phyloP scores from a whole-genome alignment of 2,329 filamentous ascomycete genomes.

The Nothophaeocryptopus gaeumannii region DNA sequence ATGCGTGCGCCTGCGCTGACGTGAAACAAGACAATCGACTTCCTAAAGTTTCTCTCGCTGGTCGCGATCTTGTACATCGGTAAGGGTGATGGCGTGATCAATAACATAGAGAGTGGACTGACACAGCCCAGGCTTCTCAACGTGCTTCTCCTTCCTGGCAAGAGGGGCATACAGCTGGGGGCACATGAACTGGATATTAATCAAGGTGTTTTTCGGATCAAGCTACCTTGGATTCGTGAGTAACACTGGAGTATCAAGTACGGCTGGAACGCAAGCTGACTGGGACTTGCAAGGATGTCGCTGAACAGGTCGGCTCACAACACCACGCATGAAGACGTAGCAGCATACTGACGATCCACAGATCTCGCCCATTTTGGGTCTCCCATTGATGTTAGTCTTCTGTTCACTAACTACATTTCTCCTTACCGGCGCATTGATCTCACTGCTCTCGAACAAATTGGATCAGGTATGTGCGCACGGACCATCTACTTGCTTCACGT shows the following conservation, averaged over 20 bases:
- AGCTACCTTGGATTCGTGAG: constrained; percentile 70
- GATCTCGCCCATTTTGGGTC: constrained; percentile 50
- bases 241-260: constrained; percentile 22
- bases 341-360: constrained; percentile 21
- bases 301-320: constrained; percentile 42
- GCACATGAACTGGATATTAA: constrained; percentile 62
- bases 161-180: constrained; percentile 63
- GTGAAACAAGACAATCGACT: constrained; percentile 68
- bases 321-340: constrained; percentile 5
- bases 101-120: constrained; percentile 1
- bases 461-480: constrained; percentile 23
- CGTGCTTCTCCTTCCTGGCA: constrained; percentile 78
- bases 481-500: constrained; percentile 11
- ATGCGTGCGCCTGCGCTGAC: constrained; percentile 1
- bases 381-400: constrained; percentile 64
- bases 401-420: constrained; percentile 73
- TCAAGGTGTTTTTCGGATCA: constrained; percentile 73
- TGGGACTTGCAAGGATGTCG: constrained; percentile 41
- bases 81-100: constrained; percentile 26
- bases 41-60: constrained; percentile 75
- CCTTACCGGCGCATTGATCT: constrained; percentile 63
- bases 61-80: constrained; percentile 79
- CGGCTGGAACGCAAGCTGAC: constrained; percentile 10
- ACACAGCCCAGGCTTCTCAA: constrained; percentile 65
- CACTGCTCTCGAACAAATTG: constrained; percentile 24